These are phyloP conservation scores for Arabidopsis hybrid DNA, from an alignment of 441 rosid genomes.

Conservation along the genomic window DNA sequence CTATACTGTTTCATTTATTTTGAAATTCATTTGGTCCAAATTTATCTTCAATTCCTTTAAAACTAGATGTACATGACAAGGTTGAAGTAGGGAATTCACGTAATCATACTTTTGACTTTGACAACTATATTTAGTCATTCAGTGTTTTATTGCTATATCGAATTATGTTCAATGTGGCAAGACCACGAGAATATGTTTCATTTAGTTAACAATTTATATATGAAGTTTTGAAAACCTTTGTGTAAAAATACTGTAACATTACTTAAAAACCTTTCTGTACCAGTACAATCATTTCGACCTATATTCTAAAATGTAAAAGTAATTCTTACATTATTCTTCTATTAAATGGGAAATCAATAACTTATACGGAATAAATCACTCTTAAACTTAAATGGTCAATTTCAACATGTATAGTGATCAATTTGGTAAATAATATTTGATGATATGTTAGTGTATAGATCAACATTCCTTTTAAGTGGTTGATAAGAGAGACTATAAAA, in stretches of 20 bases:
- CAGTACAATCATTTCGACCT: neutral
- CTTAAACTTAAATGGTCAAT: neutral
- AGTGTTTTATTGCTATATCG: neutral
- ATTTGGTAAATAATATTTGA: constrained; percentile 11
- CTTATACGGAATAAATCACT: neutral
- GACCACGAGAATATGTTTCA: neutral
- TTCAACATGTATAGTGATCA: neutral
- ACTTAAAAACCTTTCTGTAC: neutral
- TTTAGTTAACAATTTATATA: neutral
- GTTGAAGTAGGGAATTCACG: neutral
- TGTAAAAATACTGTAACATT: neutral
- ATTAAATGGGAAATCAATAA: neutral
- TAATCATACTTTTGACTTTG: too few species aligned
- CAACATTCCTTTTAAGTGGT: constrained; percentile 39
- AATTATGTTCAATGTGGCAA: neutral
- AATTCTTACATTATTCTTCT: neutral
- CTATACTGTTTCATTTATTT: constrained; percentile 19
- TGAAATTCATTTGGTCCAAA: constrained; percentile 10
- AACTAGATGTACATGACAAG: neutral
- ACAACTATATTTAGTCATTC: too few species aligned
- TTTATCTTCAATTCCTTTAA: neutral
- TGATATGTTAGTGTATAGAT: constrained; percentile 41
- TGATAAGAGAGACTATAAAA: constrained; percentile 34
- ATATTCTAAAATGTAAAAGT: neutral
- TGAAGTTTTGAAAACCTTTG: neutral